Base-by-base conservation (phyloP, 768 basidiomycete species). In the Kwoniella botswanensis region DNA sequence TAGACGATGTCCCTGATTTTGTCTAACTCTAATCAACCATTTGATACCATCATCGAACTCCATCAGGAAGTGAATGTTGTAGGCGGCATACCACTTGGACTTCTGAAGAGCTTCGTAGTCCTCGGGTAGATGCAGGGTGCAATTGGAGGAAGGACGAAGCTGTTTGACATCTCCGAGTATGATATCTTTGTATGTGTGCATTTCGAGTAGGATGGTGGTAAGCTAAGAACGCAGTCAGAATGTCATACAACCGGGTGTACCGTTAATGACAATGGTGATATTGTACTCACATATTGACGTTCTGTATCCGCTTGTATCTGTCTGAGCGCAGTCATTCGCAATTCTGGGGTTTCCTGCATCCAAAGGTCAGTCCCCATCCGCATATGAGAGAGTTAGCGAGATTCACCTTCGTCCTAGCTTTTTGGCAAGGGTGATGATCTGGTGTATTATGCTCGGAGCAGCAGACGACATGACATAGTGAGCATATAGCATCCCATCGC, bases 31-130 rank as follows among this genome's bases (percentile, higher is more conserved):
- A n/a, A 68, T 17, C 7, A 73, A 41, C 72, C 72, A 70, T 42
- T 67, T 63, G 41, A 73, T 54, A 15, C 68, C 72, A 53, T 73
- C 72, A 21, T 70, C 68, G 43, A 66, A 73, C 4, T 2, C 21
- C 43, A 73, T 61, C 1, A 57, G 52, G 41, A 73, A 56, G 41
- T 73, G 68, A 26, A 68, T 18, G 42, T 72, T 72, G 69, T 43
- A 59, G 12, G 13, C 46, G 24, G 18, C 41, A 29, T 41, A 18
- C 35, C 58, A 35, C 12, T 15, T 59, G 26, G 11, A 22, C 15
- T 59, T 18, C 13, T 42, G 43, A 44, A 52, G 42, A 12, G 57
- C 10, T 17, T 57, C 55, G 4, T 21, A n/a, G n/a, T 57, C 43
- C 3, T 56, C 41, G n/a, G 66, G 66, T 15, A 67, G 26, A 3